A percentile compares a stretch with the other conserved stretches of the same genome.
These are phyloP conservation scores for Cucurbita ficifolia DNA, from an alignment of 306 rosid genomes.

Conservation along the genomic window DNA sequence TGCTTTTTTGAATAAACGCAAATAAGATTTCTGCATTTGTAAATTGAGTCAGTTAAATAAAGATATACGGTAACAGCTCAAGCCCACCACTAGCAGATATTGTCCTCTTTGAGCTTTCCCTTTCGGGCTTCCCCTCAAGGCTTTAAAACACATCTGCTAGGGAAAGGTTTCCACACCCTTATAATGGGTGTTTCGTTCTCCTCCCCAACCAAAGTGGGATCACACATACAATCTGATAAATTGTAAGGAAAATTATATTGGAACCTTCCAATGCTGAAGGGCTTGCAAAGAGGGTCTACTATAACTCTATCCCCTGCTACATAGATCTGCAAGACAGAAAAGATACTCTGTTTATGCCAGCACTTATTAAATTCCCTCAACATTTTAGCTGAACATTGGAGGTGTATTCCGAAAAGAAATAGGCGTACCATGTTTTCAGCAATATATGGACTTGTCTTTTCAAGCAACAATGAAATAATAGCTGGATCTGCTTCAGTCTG, in stretches of 20 bases:
- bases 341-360: constrained; percentile 13
- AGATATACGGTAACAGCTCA: neutral
- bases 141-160: too few relatives aligned
- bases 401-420: neutral
- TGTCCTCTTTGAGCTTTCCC: too few relatives aligned
- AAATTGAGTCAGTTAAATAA: neutral
- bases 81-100: too few relatives aligned
- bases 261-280: constrained; percentile 98
- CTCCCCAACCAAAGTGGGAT: too few relatives aligned
- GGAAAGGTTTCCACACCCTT: too few relatives aligned
- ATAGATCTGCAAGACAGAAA: constrained; percentile 45
- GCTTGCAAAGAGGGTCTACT: constrained; percentile 86
- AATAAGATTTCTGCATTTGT: constrained; percentile 62
- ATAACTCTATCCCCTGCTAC: constrained; percentile 96
- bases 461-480: constrained; percentile 72
- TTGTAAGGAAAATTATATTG: neutral
- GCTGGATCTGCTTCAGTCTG: constrained; percentile 99
- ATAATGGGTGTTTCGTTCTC: too few relatives aligned
- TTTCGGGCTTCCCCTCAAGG: too few relatives aligned
- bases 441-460: constrained; percentile 44
- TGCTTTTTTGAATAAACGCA: constrained; percentile 97
- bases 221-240: neutral
- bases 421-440: constrained; percentile 67
- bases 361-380: constrained; percentile 8
- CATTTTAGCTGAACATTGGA: neutral